These are phyloP conservation scores for Geosmithia flava DNA, from an alignment of 2,329 filamentous ascomycete genomes.

Conservation along the genomic window DNA sequence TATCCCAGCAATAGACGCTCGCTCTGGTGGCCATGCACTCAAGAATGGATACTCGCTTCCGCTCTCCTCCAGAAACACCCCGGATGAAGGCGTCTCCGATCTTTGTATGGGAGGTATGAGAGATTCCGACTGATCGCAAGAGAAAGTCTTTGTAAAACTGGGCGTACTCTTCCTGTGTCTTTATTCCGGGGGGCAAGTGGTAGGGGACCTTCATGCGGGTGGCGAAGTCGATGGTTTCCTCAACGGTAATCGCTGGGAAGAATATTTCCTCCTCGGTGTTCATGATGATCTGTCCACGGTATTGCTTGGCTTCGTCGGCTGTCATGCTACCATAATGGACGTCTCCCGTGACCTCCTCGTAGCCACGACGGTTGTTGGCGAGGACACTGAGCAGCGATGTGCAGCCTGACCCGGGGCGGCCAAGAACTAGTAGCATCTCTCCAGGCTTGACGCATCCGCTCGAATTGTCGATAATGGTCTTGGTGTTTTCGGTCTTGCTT, in stretches of 20 bases:
- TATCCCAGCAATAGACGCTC: slow-evolving; percentile 55
- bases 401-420: slow-evolving; percentile 57
- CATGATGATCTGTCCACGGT: slow-evolving; percentile 48
- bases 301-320: slow-evolving; percentile 34
- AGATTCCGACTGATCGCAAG: slow-evolving; percentile 34
- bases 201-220: slow-evolving; percentile 44
- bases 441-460: slow-evolving; percentile 47
- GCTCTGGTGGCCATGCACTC: slow-evolving; percentile 47
- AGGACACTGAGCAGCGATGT: slow-evolving; percentile 60
- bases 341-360: slow-evolving; percentile 42
- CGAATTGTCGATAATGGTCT: slow-evolving; percentile 46
- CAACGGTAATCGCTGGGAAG: slow-evolving; percentile 59
- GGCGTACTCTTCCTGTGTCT: slow-evolving; percentile 30
- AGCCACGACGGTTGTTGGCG: slow-evolving; percentile 50
- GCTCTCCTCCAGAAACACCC: slow-evolving; percentile 56
- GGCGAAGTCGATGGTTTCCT: slow-evolving; percentile 60
- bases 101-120: slow-evolving; percentile 50
- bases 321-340: slow-evolving; percentile 41
- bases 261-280: slow-evolving; percentile 58
- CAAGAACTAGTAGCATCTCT: slow-evolving; percentile 57
- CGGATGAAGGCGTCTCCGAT: slow-evolving; percentile 55
- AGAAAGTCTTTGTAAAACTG: slow-evolving; percentile 38
- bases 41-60: slow-evolving; percentile 57
- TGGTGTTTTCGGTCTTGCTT: slow-evolving; percentile 16
- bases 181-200: slow-evolving; percentile 28